Percentiles rank a stretch among this genome's conserved stretches.
Conservation (phyloP, 495 filamentous ascomycete genomes). For the Clohesyomyces aquaticus region DNA sequence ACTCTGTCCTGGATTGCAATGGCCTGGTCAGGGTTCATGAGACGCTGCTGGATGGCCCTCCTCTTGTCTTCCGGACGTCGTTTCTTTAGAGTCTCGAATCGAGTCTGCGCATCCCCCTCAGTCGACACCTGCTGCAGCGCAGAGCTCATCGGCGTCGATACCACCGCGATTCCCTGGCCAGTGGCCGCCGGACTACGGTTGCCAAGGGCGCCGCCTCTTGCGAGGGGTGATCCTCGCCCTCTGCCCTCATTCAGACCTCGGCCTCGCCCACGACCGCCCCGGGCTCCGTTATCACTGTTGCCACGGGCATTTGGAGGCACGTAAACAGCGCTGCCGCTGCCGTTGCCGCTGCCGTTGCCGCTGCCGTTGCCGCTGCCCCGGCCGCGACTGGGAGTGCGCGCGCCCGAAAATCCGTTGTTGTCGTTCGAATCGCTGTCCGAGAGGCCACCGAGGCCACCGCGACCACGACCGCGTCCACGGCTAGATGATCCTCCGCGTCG, state of each 20-base stretch:
- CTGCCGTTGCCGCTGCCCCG: not conserved
- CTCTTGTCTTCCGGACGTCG: slow-evolving; percentile 70
- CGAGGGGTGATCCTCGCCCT: not conserved
- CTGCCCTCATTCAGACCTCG: not conserved
- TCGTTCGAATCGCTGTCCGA: not conserved
- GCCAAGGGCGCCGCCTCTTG: not conserved
- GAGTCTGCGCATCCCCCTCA: not conserved
- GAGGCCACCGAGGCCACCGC: too few species aligned
- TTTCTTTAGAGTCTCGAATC: slow-evolving; percentile 52
- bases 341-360: not conserved
- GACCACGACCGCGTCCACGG: not conserved
- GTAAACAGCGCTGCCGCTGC: not conserved
- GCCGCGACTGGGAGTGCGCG: not conserved
- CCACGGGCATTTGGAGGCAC: not conserved
- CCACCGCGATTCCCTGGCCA: not conserved
- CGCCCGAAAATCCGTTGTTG: not conserved
- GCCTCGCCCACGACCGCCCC: too few species aligned
- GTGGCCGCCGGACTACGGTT: not conserved
- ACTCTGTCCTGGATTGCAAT: slow-evolving; percentile 81
- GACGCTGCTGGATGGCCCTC: slow-evolving; percentile 69
- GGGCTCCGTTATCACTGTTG: not conserved
- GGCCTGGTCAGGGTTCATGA: slow-evolving; percentile 86
- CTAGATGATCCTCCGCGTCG: not conserved
- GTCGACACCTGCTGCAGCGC: not conserved
- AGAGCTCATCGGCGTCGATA: not conserved